Base-by-base conservation (phyloP, 106 monocot genomes). In the Allium sativum region DNA sequence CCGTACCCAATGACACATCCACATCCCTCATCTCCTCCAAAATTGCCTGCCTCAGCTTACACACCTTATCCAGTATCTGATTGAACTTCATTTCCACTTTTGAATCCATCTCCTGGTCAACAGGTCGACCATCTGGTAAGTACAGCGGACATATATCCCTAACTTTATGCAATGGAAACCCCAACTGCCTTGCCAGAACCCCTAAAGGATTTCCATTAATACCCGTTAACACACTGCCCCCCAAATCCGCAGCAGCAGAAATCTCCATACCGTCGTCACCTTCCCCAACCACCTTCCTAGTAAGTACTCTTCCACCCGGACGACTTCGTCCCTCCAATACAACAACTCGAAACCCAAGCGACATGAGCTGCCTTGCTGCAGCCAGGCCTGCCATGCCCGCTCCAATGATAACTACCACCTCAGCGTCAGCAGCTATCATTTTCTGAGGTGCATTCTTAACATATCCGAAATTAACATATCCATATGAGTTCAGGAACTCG, bases 201-300 rank as follows among this genome's bases (percentile, higher is more conserved):
- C 81, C 98, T 4, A 99, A 65, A 0, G 98, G 98, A 42, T 99
- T 92, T 2, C 98, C 92, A 31, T 99, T 99, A 60, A 99, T 92
- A 8, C 98, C 98, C 0, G 98, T 99, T 21, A 99, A 80, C 9
- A 99, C 98, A 12, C 92, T 92, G 18, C 98, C 98, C 1, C 98
- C 98, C 15, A 99, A 82, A 48, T 99, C 98, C 0, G 73, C 92
- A 1, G 98, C 87, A 0, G 88, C 98, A 1, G 17, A 8, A 2
- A 31, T 31, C 31, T 31, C 31, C 31, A 31, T 31, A 31, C 31
- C 31, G 31, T 31, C 31, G 7, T 70, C 76, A 3, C 65, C 42
- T 3, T 70, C 71, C 6, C 79, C 67, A 0, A 54, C 64, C 91
- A 92, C 83, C 62, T 73, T 79, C 56, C 78, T 69, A 18, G 98